Base-by-base conservation (phyloP, 306 rosid species). In the Astragalus glycyphyllos region DNA sequence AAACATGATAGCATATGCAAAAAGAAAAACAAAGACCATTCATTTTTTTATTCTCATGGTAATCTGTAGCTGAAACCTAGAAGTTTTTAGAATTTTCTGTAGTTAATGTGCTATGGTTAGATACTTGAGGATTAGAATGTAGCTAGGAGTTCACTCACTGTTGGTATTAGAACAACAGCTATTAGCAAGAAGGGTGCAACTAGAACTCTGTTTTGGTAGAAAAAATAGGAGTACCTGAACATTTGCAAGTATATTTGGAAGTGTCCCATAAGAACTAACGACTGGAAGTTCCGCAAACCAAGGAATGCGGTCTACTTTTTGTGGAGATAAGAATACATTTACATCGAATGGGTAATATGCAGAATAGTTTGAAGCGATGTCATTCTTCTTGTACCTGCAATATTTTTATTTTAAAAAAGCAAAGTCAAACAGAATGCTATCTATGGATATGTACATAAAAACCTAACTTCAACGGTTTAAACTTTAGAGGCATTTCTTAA, bases 281-380 rank as follows among this genome's bases (percentile, higher is more conserved):
- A 42, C 51, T 8, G 92, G 96, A 64, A 87, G 87, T 58, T 83
- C 48, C 63, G 85, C 90, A 58, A 85, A 88, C 31, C 81, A 83
- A 77, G 97, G 88, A 44, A 88, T 83, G 73, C 88, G 96, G 79
- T 83, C 64, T n/a, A 90, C 82, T 75, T 92, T 92, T 45, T 86
- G 82, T 53, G 80, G 96, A 49, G 91, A 88, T 73, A 92, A 90
- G 86, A 90, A 92, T 44, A 92, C 91, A 42, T 92, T 96, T 31
- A 88, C 96, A 64, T 96, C 98, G 81, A 92, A 85, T 16, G 98
- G 96, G 57, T 88, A 80, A 85, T 90, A 92, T 46, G 98, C 98
- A 73, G 96, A 79, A 79, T 47, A 65, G 47, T 77, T 85, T 4
- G 87, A 57, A 77, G 96, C 96, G 70, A 79, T 73, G 2, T 88